Evolutionary conservation across 83 land plant genomes (phyloP), one percentile per base, ranked within the genome.

Genomic region (Thuja plicata): DNA sequence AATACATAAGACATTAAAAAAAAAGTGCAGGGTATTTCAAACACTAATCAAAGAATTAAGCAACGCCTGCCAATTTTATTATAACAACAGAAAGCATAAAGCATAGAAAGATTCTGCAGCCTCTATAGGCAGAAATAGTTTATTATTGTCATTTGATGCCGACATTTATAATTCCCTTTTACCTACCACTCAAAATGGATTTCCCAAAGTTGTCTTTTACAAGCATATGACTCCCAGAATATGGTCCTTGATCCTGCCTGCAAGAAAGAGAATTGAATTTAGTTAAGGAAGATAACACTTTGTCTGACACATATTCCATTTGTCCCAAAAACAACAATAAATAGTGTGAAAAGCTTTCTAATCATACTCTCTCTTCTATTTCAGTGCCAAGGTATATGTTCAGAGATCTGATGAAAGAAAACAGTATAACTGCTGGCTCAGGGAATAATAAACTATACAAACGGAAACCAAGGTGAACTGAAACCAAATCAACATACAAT

Each of bases 21-120:
- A 43, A 32, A 27, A 40, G 19, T 54, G 40, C 71, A 34, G 21
- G 54, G 82, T 43, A 81, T 41, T 27, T 81, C n/a, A 37, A 81
- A 41, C 30, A 81, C 15, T 21, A 19, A 3, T 24, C 8, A 24
- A 41, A 81, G 43, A 81, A 12, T 24, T 11, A n/a, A 81, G 46
- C 32, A 24, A n/a, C 50, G 24, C 38, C 43, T 91, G 90, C 93
- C 93, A 79, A 91, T 90, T 60, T 92, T 90, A 84, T 93, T 90
- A 90, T 89, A 92, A 35, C 91, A 89, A 90, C 90, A 91, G 88
- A 93, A 92, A n/a, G 90, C 91, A 90, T 90, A 93, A 21, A 93
- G 93, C 9, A 1, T 66, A 46, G 76, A 54, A 86, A 35, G 62
- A 52, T 52, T 43, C 35, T 88, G 8, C 16, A 35, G 12, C 30